These are phyloP conservation scores for Hypomyces perniciosus DNA, from an alignment of 2,329 filamentous ascomycete species.

Conservation along the genomic window DNA sequence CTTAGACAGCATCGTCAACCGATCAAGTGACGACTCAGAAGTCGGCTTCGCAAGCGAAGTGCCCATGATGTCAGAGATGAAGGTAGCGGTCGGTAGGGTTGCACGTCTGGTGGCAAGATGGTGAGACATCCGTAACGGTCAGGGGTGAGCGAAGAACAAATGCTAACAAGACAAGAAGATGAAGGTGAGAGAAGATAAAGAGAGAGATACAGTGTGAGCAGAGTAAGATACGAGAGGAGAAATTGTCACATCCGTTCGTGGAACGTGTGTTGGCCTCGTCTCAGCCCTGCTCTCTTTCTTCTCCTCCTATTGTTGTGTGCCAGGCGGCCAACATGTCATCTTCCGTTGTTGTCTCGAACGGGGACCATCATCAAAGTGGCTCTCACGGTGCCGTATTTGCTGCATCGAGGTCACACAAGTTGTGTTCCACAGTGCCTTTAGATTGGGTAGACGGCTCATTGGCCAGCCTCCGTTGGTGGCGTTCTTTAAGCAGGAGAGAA, in stretches of 20 bases:
- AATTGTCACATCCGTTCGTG: neutral
- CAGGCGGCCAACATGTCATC: neutral
- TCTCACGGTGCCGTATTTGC: neutral
- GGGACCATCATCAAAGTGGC: neutral
- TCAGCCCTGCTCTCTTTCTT: neutral
- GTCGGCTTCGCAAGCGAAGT: slow-evolving; percentile 1
- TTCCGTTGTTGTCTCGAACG: neutral
- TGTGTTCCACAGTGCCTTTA: slow-evolving; percentile 1
- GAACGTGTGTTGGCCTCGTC: neutral
- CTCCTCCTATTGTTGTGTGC: neutral
- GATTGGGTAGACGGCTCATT: neutral
- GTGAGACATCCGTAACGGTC: neutral
- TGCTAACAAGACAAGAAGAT: neutral
- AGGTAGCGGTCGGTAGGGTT: neutral
- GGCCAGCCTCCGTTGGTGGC: neutral
- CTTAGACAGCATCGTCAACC: slow-evolving; percentile 14
- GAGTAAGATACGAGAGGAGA: neutral
- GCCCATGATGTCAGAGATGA: slow-evolving; percentile 1
- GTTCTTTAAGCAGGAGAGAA: neutral
- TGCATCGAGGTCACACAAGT: neutral
- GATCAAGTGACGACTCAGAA: slow-evolving; percentile 11
- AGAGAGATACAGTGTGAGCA: neutral
- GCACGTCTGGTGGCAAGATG: neutral
- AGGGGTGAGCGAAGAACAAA: neutral
- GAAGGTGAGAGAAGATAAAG: neutral